Conservation (phyloP, 2,329 filamentous ascomycete species). For the Paracoccidioides brasiliensis region DNA sequence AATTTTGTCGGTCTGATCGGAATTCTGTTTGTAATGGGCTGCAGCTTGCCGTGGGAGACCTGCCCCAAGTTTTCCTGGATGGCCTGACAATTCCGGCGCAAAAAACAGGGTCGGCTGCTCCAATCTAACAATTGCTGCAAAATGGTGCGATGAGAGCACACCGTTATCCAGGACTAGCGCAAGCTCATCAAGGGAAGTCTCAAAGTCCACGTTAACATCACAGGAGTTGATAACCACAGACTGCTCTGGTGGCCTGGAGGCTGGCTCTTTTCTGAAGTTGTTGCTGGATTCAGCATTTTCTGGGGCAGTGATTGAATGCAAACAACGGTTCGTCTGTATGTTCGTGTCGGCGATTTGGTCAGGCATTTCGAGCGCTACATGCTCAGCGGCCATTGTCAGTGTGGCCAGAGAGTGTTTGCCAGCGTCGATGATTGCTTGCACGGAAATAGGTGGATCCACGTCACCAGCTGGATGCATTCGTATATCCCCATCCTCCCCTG, state of each 20-base stretch:
- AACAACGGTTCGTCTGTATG: background rate
- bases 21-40: background rate
- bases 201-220: constrained; percentile 10
- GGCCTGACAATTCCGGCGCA: constrained; percentile 26
- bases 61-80: constrained; percentile 15
- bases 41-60: background rate
- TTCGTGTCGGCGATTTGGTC: constrained; percentile 8
- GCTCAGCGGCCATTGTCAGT: constrained; percentile 30
- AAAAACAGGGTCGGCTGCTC: constrained; percentile 33
- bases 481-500: background rate
- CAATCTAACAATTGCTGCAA: constrained; percentile 26
- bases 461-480: background rate
- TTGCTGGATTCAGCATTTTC: background rate
- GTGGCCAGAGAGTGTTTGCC: constrained; percentile 25
- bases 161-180: constrained; percentile 28
- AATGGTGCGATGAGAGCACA: constrained; percentile 26
- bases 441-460: background rate
- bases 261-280: background rate
- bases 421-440: constrained; percentile 11
- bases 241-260: background rate
- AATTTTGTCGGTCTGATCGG: background rate
- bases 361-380: constrained; percentile 22
- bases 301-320: background rate
- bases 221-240: background rate
- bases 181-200: constrained; percentile 26